Conservation (phyloP, 495 filamentous ascomycete species). For the Copromyces sp. region DNA sequence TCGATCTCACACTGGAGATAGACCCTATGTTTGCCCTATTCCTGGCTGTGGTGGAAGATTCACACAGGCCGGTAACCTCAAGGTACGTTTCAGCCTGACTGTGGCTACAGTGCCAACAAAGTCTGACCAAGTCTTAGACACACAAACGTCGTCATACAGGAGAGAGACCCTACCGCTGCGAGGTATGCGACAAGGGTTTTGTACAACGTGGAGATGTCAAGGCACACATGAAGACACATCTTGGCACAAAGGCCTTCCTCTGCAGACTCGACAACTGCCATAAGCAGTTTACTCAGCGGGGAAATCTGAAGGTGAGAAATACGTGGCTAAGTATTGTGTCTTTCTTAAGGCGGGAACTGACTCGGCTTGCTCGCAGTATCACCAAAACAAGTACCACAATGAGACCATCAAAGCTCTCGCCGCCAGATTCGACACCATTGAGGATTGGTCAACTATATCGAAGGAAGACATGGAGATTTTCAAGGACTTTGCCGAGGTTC, state of each 20-base stretch:
- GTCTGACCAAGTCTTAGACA: constrained; percentile 13
- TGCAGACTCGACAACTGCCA: constrained; percentile 73
- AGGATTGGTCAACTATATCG: constrained; percentile 50
- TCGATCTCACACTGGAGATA: constrained; percentile 80
- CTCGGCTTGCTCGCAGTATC: constrained; percentile 46
- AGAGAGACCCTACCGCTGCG: constrained; percentile 76
- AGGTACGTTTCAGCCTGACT: constrained; percentile 39
- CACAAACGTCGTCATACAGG: constrained; percentile 41
- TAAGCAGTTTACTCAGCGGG: constrained; percentile 80
- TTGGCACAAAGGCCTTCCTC: constrained; percentile 63
- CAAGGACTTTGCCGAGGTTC: constrained; percentile 75
- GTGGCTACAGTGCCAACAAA: not conserved
- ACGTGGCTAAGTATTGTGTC: not conserved
- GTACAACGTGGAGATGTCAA: constrained; percentile 83
- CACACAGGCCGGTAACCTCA: constrained; percentile 82
- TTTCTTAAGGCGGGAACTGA: not conserved
- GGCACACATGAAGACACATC: constrained; percentile 77
- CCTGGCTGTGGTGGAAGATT: constrained; percentile 77
- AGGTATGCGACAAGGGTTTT: constrained; percentile 76
- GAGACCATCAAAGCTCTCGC: constrained; percentile 63
- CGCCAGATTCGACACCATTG: constrained; percentile 56
- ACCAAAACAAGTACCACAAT: constrained; percentile 89
- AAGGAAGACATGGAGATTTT: constrained; percentile 67
- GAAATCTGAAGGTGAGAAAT: constrained; percentile 68
- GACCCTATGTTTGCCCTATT: constrained; percentile 70